A percentile compares a stretch with the other conserved stretches of the same genome.
Conservation (phyloP, 2,329 filamentous ascomycete genomes). For the Sordariomycetes sp. region DNA sequence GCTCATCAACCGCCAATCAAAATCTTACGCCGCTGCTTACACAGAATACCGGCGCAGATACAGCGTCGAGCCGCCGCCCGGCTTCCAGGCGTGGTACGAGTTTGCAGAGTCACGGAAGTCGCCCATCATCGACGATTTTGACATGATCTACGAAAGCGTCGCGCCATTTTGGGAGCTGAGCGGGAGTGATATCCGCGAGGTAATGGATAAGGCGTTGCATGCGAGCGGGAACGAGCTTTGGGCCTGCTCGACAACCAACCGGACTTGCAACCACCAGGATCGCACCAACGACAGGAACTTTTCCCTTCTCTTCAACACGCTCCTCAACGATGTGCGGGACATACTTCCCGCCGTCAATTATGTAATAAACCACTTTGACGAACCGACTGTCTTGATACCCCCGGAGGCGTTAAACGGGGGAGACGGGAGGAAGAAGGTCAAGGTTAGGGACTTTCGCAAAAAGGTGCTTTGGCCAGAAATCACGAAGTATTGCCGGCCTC, state of each 20-base stretch:
- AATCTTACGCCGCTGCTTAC: slow-evolving; percentile 19
- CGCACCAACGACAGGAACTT: background rate
- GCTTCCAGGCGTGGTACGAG: slow-evolving; percentile 34
- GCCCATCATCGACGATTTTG: slow-evolving; percentile 38
- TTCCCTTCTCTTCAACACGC: background rate
- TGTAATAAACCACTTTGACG: background rate
- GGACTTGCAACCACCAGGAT: slow-evolving; percentile 17
- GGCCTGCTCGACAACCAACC: slow-evolving; percentile 19
- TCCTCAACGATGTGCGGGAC: background rate
- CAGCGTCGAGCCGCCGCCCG: slow-evolving; percentile 27
- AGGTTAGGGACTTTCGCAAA: background rate
- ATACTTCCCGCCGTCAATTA: background rate
- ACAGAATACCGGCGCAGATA: slow-evolving; percentile 33
- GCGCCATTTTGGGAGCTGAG: slow-evolving; percentile 27
- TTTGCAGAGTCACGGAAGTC: slow-evolving; percentile 28
- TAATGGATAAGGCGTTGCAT: slow-evolving; percentile 15
- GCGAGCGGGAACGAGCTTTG: slow-evolving; percentile 22
- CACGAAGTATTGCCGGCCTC: background rate
- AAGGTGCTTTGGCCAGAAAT: background rate
- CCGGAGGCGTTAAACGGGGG: background rate
- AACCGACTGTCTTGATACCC: background rate
- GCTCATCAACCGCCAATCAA: slow-evolving; percentile 24
- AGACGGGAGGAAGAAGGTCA: background rate
- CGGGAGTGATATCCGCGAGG: slow-evolving; percentile 18
- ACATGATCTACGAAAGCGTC: slow-evolving; percentile 27